phyloP scores from a whole-genome alignment of 805 yeast genomes.

The Candida montana region DNA sequence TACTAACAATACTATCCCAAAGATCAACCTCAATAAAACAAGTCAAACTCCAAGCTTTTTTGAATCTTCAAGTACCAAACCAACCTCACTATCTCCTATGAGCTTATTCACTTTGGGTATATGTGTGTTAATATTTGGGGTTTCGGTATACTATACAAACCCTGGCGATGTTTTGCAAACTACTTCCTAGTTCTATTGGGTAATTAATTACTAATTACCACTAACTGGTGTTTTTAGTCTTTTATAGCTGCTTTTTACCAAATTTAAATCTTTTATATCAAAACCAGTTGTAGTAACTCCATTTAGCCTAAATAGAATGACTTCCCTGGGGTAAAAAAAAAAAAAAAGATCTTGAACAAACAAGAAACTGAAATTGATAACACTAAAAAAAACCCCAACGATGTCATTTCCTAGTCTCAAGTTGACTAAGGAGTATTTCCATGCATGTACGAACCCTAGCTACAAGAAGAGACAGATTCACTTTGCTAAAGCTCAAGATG shows the following conservation, averaged over 20 bases:
- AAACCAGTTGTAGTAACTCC: no score
- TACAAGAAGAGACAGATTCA: constrained; percentile 11
- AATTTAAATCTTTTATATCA: no score
- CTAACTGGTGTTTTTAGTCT: no score
- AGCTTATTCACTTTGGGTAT: constrained; percentile 2
- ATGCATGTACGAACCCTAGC: constrained; percentile 4
- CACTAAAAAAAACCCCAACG: constrained; percentile 1
- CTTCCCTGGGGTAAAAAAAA: no score
- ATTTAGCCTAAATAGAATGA: no score
- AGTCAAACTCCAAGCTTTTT: not conserved
- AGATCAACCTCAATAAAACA: not conserved
- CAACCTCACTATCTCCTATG: constrained; percentile 1
- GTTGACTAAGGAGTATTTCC: constrained; percentile 11
- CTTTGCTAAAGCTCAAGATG: constrained; percentile 6
- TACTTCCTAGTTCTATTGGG: no score
- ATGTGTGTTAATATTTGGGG: not conserved
- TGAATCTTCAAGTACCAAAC: constrained; percentile 4
- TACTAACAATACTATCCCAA: not conserved
- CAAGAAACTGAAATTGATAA: no score
- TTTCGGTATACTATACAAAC: not conserved
- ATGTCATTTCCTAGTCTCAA: not conserved
- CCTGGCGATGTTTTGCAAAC: constrained; percentile 1
- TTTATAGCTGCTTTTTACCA: no score
- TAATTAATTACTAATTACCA: no score
- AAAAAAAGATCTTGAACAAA: no score